Base-by-base conservation (phyloP, 2,329 filamentous ascomycete species). In the Colletotrichum cereale region DNA sequence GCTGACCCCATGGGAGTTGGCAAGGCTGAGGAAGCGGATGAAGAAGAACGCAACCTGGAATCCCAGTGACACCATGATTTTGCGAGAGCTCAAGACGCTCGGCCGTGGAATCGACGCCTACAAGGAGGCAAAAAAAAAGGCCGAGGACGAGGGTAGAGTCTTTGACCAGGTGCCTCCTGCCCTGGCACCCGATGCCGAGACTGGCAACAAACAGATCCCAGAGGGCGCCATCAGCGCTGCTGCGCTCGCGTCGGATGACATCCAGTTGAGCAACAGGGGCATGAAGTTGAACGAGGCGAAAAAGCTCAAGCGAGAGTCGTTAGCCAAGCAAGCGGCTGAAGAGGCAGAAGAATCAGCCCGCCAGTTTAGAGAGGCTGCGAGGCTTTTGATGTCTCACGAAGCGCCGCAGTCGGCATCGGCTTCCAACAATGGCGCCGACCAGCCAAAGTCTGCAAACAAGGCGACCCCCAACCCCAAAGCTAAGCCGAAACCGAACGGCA, bases 41-140 rank as follows among this genome's bases (percentile, higher is more conserved):
- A 96, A 96, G 87, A 96, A 96, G 86, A 96, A 96, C 77, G 92
- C 93, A 0, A 91, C 93, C 5, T 96, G 93, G 93, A 91, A 89
- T 3, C 93, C 93, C 0, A 95, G 92, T 73, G 92, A 94, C 76
- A 95, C 93, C 0, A 96, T 96, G 93, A 93, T 96, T 74, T 89
- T 92, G 21, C 87, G 93, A 38, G 93, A 96, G 80, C 87, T 96
- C 1, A 92, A 92, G 78, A 85, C 86, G 26, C 86, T 94, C 24
- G 91, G 91, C 1, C 90, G 93, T 55, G 90, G 90, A 3, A 85
- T 89, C 21, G 90, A 91, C 63, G 88, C 88, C 8, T 92, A 88
- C 75, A 85, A 83, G 53, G 85, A 85, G 55, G 91, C 91, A 8
- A 90, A 90, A 81, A 87, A 87, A 76, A 86, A 88, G 77, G 92